These are phyloP conservation scores for Ceratocystis alfenasii DNA, from an alignment of 2,329 filamentous ascomycete genomes.

Conservation along the genomic window DNA sequence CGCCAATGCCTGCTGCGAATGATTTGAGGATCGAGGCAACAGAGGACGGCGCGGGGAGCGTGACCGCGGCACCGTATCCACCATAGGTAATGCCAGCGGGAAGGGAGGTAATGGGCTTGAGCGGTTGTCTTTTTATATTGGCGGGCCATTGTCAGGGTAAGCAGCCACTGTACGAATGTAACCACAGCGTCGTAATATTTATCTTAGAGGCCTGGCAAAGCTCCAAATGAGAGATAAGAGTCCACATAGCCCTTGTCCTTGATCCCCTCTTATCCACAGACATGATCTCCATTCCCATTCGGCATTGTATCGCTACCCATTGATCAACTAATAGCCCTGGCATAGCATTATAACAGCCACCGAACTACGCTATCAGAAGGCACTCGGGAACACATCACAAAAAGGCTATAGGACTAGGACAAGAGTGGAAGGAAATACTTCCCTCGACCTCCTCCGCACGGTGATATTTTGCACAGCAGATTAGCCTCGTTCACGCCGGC, in stretches of 20 bases:
- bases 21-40: too few species aligned
- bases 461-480: background rate
- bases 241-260: background rate
- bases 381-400: background rate
- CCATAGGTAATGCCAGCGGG: too few species aligned
- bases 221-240: background rate
- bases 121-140: too few species aligned
- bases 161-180: background rate
- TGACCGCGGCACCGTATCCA: too few species aligned
- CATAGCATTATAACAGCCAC: background rate
- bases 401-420: background rate
- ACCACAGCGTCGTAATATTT: background rate
- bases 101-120: too few species aligned
- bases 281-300: slow-evolving; percentile 1
- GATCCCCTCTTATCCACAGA: background rate
- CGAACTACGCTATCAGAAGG: background rate
- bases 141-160: background rate
- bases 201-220: background rate
- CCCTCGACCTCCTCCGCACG: background rate
- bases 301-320: background rate
- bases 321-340: background rate
- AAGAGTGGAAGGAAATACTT: background rate
- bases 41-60: too few species aligned
- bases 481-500: background rate
- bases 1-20: too few species aligned